Conservation (phyloP, 495 filamentous ascomycete genomes). For the Letharia columbiana region DNA sequence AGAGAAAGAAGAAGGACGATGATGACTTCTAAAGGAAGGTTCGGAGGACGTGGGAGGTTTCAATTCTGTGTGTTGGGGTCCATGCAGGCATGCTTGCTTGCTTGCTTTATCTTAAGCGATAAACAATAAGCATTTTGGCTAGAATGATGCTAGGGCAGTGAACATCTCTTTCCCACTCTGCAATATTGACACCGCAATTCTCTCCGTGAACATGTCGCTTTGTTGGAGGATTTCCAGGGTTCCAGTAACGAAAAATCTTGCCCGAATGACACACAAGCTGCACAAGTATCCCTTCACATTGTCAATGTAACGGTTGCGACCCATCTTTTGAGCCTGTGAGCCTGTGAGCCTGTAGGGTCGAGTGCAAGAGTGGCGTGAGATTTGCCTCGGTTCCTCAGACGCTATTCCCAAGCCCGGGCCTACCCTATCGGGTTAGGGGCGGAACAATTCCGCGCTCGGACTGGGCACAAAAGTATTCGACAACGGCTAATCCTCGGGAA, state of each 20-base stretch:
- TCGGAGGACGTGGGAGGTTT: background rate
- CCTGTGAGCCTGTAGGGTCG: background rate
- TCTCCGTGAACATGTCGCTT: background rate
- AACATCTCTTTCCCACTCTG: background rate
- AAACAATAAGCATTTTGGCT: background rate
- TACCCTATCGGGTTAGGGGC: too few species aligned
- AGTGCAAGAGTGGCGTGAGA: background rate
- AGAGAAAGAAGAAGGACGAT: slow-evolving; percentile 36
- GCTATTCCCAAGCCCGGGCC: too few species aligned
- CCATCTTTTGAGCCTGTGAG: background rate
- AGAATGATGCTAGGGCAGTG: too few species aligned
- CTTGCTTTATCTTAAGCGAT: slow-evolving; percentile 4
- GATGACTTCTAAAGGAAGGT: slow-evolving; percentile 27
- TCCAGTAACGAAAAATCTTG: background rate
- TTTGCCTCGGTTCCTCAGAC: too few species aligned
- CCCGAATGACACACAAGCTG: background rate
- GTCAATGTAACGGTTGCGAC: background rate
- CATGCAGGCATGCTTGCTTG: background rate
- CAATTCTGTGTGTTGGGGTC: background rate
- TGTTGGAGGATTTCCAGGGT: too few species aligned
- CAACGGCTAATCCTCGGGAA: slow-evolving; percentile 8
- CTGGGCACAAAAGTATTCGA: too few species aligned
- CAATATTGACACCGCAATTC: background rate
- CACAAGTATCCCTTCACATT: background rate
- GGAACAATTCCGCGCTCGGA: too few species aligned